These are phyloP conservation scores for Pseudocercospora pini-densiflorae DNA, from an alignment of 2,329 filamentous ascomycete species.

Conservation along the genomic window DNA sequence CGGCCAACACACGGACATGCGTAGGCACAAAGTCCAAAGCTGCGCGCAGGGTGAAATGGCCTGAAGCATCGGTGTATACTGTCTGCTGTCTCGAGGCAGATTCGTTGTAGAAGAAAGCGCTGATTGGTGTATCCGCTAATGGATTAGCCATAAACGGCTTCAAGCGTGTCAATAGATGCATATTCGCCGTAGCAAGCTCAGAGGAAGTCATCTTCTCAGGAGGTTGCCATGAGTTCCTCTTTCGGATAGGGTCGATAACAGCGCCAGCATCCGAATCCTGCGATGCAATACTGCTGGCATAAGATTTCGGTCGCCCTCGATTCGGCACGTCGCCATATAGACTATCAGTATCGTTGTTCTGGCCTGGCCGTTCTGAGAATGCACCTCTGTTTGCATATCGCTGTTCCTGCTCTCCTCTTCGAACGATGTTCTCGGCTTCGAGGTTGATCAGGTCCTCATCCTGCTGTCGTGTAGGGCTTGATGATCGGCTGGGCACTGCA, in stretches of 20 bases:
- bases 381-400: conserved; percentile 66
- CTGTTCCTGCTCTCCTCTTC: conserved; percentile 71
- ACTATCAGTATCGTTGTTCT: conserved; percentile 49
- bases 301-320: conserved; percentile 25
- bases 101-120: conserved; percentile 94
- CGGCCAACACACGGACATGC: conserved; percentile 83
- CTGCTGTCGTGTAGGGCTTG: conserved; percentile 49
- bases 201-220: conserved; percentile 70
- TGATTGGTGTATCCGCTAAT: conserved; percentile 76
- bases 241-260: conserved; percentile 46
- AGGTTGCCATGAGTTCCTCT: conserved; percentile 55
- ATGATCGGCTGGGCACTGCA: conserved; percentile 48
- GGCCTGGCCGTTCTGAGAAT: conserved; percentile 70
- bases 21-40: conserved; percentile 89
- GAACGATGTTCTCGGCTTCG: conserved; percentile 78
- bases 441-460: conserved; percentile 71
- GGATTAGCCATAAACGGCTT: conserved; percentile 90
- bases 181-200: conserved; percentile 79
- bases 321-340: conserved; percentile 40
- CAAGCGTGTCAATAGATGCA: conserved; percentile 83
- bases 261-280: conserved; percentile 27
- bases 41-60: conserved; percentile 82
- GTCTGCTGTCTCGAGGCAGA: conserved; percentile 80
- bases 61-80: conserved; percentile 82
- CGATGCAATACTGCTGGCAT: conserved; percentile 32